Conservation (phyloP, 2,329 filamentous ascomycete genomes). For the Parascedosporium putredinis region DNA sequence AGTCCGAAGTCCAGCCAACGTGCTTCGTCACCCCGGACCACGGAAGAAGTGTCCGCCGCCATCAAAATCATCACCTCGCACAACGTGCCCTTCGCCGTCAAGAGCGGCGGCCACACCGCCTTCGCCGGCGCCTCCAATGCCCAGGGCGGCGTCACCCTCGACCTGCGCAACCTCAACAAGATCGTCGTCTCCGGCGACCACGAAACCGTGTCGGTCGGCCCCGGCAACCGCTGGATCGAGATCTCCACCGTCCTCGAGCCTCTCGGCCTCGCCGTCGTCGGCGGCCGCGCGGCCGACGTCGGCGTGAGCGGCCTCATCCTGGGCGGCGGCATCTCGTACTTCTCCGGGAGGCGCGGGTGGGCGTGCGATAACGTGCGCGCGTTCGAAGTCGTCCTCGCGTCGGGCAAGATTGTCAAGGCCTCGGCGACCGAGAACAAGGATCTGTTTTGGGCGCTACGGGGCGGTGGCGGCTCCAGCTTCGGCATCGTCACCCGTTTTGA, state of each 20-base stretch:
- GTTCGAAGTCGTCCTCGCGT: constrained; percentile 34
- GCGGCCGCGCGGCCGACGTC: constrained; percentile 28
- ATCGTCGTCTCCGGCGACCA: constrained; percentile 15
- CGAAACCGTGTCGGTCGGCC: constrained; percentile 29
- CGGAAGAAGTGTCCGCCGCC: constrained; percentile 1
- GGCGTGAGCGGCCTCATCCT: constrained; percentile 20
- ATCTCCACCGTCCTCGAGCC: constrained; percentile 17
- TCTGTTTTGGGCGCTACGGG: constrained; percentile 46
- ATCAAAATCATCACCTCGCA: constrained; percentile 9
- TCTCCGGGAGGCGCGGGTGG: constrained; percentile 26
- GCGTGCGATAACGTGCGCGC: constrained; percentile 32
- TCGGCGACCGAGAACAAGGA: constrained; percentile 32
- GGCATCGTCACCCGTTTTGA: constrained; percentile 43
- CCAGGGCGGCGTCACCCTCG: constrained; percentile 19
- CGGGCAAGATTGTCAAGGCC: constrained; percentile 32
- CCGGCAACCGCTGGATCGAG: constrained; percentile 32
- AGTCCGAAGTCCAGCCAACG: neutral
- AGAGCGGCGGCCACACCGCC: constrained; percentile 40
- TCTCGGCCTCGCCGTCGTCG: constrained; percentile 28
- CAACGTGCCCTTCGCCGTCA: constrained; percentile 32
- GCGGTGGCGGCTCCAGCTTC: constrained; percentile 45
- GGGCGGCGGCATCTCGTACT: constrained; percentile 16
- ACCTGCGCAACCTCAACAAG: constrained; percentile 15
- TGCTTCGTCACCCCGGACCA: constrained; percentile 4
- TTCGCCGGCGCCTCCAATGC: constrained; percentile 25